A percentile compares a stretch with the other conserved stretches of the same genome.
These are phyloP conservation scores for Grigorovia humatica DNA, from an alignment of 805 yeast species.

Conservation along the genomic window DNA sequence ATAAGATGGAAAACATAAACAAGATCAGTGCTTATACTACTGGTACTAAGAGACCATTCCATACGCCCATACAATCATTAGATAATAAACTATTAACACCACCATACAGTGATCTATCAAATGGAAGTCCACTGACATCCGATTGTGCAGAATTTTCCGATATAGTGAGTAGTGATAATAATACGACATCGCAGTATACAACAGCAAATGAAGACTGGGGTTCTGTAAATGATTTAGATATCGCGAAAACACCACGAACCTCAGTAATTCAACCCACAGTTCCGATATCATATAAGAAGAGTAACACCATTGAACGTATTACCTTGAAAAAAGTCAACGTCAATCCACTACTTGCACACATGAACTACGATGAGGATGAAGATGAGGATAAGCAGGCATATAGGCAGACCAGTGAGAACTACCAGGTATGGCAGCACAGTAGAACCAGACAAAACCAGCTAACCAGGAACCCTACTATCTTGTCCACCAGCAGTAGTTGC, in stretches of 20 bases:
- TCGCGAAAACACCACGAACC: neutral
- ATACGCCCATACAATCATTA: neutral
- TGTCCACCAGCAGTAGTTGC: slow-evolving; percentile 1
- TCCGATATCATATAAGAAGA: neutral
- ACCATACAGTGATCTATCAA: slow-evolving; percentile 3
- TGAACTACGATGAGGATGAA: slow-evolving; percentile 6
- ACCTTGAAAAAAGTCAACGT: neutral
- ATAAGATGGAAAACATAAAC: slow-evolving; percentile 4
- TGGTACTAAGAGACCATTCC: neutral
- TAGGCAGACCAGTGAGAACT: no score
- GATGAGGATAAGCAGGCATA: neutral
- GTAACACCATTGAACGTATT: neutral
- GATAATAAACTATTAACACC: slow-evolving; percentile 2
- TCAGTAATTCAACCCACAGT: neutral
- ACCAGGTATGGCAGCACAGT: neutral
- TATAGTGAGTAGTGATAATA: neutral
- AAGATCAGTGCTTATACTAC: neutral
- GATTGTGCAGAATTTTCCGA: slow-evolving; percentile 19
- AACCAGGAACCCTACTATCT: neutral
- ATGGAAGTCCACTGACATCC: slow-evolving; percentile 9
- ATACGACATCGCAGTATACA: neutral
- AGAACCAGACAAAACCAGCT: neutral
- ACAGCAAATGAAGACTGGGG: neutral
- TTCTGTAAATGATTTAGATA: slow-evolving; percentile 2
- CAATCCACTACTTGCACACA: slow-evolving; percentile 1